A percentile compares a stretch with the other conserved stretches of the same genome.
Evolutionary conservation across 768 basidiomycete species (phyloP).

Genomic region (Tephrocybe sp.): DNA sequence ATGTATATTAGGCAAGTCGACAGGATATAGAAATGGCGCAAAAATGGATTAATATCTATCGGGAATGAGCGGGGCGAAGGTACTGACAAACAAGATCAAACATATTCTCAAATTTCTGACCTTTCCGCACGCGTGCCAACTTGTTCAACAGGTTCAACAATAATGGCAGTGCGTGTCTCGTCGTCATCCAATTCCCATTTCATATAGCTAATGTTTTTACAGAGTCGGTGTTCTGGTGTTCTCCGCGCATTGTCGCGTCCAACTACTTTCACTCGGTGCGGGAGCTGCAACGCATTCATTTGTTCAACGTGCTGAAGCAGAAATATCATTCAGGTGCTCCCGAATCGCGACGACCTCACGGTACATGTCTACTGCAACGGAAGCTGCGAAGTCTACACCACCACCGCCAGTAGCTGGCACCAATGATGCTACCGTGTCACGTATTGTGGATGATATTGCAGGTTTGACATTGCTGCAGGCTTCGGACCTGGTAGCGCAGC

Average conservation of each 20-base stretch:
- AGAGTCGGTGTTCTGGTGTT: slow-evolving; percentile 44
- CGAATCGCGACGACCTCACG: slow-evolving; percentile 40
- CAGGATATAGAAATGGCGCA: too few relatives aligned
- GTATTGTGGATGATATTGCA: slow-evolving; percentile 93
- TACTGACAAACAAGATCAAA: slow-evolving; percentile 30
- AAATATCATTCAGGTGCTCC: slow-evolving; percentile 28
- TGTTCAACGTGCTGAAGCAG: slow-evolving; percentile 7
- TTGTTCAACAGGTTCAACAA: slow-evolving; percentile 4
- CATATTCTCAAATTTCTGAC: slow-evolving; percentile 33
- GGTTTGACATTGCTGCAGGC: slow-evolving; percentile 88
- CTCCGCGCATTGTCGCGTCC: slow-evolving; percentile 42
- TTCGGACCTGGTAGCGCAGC: slow-evolving; percentile 85
- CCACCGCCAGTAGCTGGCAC: slow-evolving; percentile 37
- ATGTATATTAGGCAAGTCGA: too few relatives aligned
- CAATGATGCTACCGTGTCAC: slow-evolving; percentile 64
- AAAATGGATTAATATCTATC: background rate
- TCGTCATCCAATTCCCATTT: background rate
- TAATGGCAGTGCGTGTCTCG: slow-evolving; percentile 40
- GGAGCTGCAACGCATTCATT: slow-evolving; percentile 10
- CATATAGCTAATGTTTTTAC: slow-evolving; percentile 2
- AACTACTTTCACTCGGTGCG: slow-evolving; percentile 32
- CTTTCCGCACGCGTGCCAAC: slow-evolving; percentile 17
- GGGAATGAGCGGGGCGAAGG: slow-evolving; percentile 11
- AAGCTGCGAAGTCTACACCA: slow-evolving; percentile 36
- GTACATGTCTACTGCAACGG: slow-evolving; percentile 57